phyloP scores from a whole-genome alignment of 768 basidiomycete species.

The Thelephora aurantiotincta region DNA sequence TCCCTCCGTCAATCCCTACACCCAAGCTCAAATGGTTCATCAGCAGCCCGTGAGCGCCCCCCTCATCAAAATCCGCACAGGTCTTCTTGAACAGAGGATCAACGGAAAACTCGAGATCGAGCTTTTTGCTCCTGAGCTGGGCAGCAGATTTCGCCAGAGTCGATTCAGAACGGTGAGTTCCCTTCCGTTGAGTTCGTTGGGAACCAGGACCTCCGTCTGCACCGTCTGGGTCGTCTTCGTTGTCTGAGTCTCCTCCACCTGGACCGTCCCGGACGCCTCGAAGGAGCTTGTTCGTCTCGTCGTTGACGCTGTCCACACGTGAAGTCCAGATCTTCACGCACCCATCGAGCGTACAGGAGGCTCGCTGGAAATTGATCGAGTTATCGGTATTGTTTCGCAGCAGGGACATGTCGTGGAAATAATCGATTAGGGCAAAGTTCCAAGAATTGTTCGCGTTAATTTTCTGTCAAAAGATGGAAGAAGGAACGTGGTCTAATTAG shows the following conservation, averaged over 20 bases:
- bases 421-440: constrained; percentile 96
- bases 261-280: constrained; percentile 56
- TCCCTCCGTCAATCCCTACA: constrained; percentile 59
- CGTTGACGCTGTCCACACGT: constrained; percentile 91
- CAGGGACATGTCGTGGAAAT: constrained; percentile 96
- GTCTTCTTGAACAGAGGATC: constrained; percentile 98
- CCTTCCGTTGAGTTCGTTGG: constrained; percentile 33
- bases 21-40: constrained; percentile 91
- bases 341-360: constrained; percentile 92
- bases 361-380: constrained; percentile 98
- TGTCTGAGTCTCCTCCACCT: constrained; percentile 42
- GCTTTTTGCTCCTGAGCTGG: constrained; percentile 79
- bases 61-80: constrained; percentile 96
- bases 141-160: constrained; percentile 82
- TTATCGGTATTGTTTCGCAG: constrained; percentile 88
- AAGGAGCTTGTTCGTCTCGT: constrained; percentile 89
- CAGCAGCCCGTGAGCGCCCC: constrained; percentile 86
- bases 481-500: background rate
- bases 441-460: constrained; percentile 96
- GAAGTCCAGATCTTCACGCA: constrained; percentile 99
- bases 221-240: constrained; percentile 46
- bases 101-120: constrained; percentile 90
- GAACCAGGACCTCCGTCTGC: constrained; percentile 31
- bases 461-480: constrained; percentile 48
- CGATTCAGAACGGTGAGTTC: constrained; percentile 56